Evolutionary conservation across 2,329 filamentous ascomycete genomes (phyloP).

Genomic region (Microcera coccophila): DNA sequence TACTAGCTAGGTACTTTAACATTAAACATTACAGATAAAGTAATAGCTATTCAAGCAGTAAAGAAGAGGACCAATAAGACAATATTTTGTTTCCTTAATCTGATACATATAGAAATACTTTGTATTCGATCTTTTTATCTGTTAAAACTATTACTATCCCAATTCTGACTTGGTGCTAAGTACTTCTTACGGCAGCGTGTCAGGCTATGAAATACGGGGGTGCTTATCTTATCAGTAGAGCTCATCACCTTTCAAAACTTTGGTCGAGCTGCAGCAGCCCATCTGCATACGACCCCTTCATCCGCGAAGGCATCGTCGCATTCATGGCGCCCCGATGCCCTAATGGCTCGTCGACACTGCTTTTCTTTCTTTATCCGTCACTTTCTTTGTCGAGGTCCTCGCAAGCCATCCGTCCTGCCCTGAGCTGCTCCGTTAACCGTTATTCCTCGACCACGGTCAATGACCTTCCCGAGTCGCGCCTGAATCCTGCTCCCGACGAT

Average conservation of each 20-base stretch:
- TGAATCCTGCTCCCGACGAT: slow-evolving; percentile 80
- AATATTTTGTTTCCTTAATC: too few relatives aligned
- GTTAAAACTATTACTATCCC: too few relatives aligned
- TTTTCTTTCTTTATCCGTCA: slow-evolving; percentile 49
- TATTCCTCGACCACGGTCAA: slow-evolving; percentile 31
- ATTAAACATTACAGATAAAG: too few relatives aligned
- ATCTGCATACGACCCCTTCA: background rate
- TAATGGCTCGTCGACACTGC: slow-evolving; percentile 21
- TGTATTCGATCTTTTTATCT: too few relatives aligned
- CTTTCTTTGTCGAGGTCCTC: slow-evolving; percentile 33
- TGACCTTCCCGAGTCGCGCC: slow-evolving; percentile 49
- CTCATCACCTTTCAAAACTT: slow-evolving; percentile 12
- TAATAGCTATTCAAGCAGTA: too few relatives aligned
- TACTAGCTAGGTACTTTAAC: too few relatives aligned
- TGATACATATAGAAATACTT: too few relatives aligned
- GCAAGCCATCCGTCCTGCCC: slow-evolving; percentile 20
- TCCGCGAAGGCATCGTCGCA: background rate
- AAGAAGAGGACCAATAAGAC: too few relatives aligned
- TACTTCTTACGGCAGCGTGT: too few relatives aligned
- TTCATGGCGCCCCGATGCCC: slow-evolving; percentile 29
- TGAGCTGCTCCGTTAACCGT: slow-evolving; percentile 11
- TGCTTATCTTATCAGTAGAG: slow-evolving; percentile 21
- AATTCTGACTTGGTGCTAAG: too few relatives aligned
- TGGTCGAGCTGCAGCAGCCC: slow-evolving; percentile 2
- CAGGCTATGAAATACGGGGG: too few relatives aligned